These are phyloP conservation scores for Lentinula lateritia DNA, from an alignment of 768 basidiomycete species.

Conservation along the genomic window DNA sequence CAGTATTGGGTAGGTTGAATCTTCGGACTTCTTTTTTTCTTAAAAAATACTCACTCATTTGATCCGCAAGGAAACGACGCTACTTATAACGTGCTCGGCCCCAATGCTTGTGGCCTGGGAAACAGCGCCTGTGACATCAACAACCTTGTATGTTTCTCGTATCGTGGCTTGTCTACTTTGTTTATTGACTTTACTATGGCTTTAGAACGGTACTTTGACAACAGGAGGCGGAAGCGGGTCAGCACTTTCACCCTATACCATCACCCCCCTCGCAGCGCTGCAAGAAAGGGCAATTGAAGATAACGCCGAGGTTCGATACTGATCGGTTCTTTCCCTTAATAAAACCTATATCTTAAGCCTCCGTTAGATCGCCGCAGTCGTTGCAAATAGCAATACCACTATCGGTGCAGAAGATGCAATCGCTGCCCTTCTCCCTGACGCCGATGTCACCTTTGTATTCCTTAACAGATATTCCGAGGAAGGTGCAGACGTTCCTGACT, in stretches of 20 bases:
- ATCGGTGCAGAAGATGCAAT: not conserved
- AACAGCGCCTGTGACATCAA: not conserved
- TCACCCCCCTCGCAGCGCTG: constrained; percentile 1
- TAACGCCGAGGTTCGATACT: not conserved
- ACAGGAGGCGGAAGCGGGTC: constrained; percentile 2
- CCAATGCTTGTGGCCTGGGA: constrained; percentile 28
- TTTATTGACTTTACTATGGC: not conserved
- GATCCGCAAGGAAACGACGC: constrained; percentile 27
- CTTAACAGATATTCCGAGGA: not conserved
- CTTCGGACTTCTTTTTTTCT: not conserved
- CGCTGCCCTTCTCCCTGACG: not conserved
- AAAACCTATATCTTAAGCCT: no score
- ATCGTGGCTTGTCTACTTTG: not conserved
- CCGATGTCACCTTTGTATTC: not conserved
- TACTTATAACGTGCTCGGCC: constrained; percentile 27
- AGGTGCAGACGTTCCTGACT: constrained; percentile 13
- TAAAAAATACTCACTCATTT: not conserved
- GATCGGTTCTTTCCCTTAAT: not conserved
- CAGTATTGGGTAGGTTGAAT: not conserved
- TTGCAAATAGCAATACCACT: not conserved
- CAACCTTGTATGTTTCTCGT: not conserved
- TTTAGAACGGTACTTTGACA: constrained; percentile 13
- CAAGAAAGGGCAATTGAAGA: not conserved
- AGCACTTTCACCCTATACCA: not conserved
- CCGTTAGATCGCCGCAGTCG: not conserved